Base-by-base conservation (phyloP, 768 basidiomycete genomes). In the Mycena vitilis region DNA sequence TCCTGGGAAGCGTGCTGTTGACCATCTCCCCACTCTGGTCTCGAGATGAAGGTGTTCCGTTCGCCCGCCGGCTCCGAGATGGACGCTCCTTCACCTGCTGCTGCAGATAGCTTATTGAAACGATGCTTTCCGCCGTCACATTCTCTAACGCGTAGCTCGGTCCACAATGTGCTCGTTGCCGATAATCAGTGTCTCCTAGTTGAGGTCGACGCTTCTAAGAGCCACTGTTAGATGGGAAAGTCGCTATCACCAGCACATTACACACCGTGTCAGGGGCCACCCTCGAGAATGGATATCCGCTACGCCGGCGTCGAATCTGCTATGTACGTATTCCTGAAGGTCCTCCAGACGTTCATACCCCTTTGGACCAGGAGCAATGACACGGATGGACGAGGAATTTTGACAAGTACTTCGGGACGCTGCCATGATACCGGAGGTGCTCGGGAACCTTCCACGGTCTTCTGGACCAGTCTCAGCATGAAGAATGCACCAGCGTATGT, bases 291-390 rank as follows among this genome's bases (percentile, higher is more conserved):
- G 25, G 15, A 0, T 49, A 42, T 52, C 65, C 59, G 53, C 59
- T 66, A 67, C 58, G 66, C 60, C 52, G 66, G 64, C 57, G 15
- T 69, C 22, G 68, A 69, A 44, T 64, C 63, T 4, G 68, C 57
- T 13, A 51, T 63, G 16, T 69, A 64, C 60, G 63, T 64, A 11
- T 42, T 69, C 38, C 63, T 69, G 44, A 69, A 69, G 63, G 42
- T 60, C 22, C 51, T 69, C 42, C 57, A 64, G 68, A 60, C 44
- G 22, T 63, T 68, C 40, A 40, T 42, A n/a, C 61, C 67, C 37
- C 67, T 23, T 30, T 23, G 61, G 44, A 63, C 22, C 42, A 40
- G 44, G 15, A 45, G n/a, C n/a, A n/a, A n/a, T n/a, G n/a, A 61
- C 38, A 9, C 55, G 20, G 52, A 52, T 63, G 67, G 67, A 47